Evolutionary conservation across 176 grass and related monocot genomes (phyloP), one percentile per base, ranked within the genome.

Genomic region (Poa annua): DNA sequence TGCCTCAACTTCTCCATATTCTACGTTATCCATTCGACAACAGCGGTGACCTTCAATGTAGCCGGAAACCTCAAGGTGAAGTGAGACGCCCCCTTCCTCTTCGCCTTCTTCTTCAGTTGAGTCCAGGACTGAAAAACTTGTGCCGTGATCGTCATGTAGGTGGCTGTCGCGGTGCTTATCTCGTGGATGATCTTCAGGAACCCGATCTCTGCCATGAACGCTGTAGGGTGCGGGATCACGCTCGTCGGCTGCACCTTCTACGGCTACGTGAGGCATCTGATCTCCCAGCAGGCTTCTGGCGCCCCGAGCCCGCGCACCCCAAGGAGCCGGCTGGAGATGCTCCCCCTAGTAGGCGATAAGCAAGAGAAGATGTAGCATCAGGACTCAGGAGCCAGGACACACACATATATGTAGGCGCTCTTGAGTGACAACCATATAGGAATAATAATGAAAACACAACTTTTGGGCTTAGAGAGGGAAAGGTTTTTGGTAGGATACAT

Each of bases 121-220:
- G 51, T 45, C 53, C 21, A 13, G 29, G 39, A 8, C 1, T 83
- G 55, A 75, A 29, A 52, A 13, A 63, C 44, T 21, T 20, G 48
- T 51, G 7, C 6, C n/a, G 11, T 39, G 20, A 22, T 75, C 2
- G n/a, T 20, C 10, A 4, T 56, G 41, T 6, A 92, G 92, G 96
- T 94, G 52, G 96, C 96, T 8, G 91, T 81, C 61, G 96, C 96
- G 10, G 93, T 99, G 39, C 54, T 99, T 80, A 86, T 94, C 52
- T 99, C 96, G 2, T 99, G 92, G 93, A 89, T 89, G 77, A 94
- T 99, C 75, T 99, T 99, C 89, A 88, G 81, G 38, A 99, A 99
- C 84, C 96, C 96, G 4, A 99, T 99, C 86, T 90, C 96, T 2
- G 77, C 75, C 32, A 92, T 99, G 83, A 99, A 99, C 71, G 93